phyloP scores from a whole-genome alignment of 306 rosid genomes.

The Dryas drummondii region DNA sequence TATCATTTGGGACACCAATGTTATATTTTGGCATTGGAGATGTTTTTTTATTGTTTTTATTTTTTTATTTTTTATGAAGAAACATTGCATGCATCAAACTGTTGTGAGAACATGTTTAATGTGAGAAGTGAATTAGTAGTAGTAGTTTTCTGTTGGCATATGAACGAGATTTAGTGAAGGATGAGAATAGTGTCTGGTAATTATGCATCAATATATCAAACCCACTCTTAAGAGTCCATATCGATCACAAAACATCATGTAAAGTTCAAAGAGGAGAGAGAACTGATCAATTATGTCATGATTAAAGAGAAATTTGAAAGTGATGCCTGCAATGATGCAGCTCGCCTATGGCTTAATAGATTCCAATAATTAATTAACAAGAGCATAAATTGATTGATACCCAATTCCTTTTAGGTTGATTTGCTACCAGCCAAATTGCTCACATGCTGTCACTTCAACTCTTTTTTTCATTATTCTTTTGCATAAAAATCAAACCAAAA shows the following conservation, averaged over 20 bases:
- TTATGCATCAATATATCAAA: not conserved
- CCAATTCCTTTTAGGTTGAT: conserved; percentile 5
- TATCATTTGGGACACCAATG: too few species aligned
- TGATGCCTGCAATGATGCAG: conserved; percentile 30
- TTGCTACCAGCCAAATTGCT: conserved; percentile 19
- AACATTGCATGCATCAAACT: too few species aligned
- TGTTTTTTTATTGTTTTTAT: too few species aligned
- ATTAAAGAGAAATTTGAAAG: conserved; percentile 19
- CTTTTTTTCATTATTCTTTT: conserved; percentile 3
- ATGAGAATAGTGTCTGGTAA: not conserved
- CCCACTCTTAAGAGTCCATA: not conserved
- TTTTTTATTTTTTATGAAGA: too few species aligned
- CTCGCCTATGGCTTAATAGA: conserved; percentile 21
- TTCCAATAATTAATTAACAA: conserved; percentile 21
- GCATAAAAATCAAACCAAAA: not conserved
- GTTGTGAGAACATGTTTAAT: too few species aligned
- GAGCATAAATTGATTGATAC: not conserved
- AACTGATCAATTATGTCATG: conserved; percentile 20
- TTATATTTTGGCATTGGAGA: too few species aligned
- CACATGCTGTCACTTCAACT: conserved; percentile 19
- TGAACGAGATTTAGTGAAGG: not conserved
- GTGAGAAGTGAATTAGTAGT: too few species aligned
- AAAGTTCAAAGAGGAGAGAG: conserved; percentile 4
- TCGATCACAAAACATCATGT: not conserved
- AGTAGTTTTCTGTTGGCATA: not conserved